Evolutionary conservation across 371 early-diverging fungal genomes (phyloP), one percentile per base, ranked within the genome.

Genomic region (Mucor lusitanicus): DNA sequence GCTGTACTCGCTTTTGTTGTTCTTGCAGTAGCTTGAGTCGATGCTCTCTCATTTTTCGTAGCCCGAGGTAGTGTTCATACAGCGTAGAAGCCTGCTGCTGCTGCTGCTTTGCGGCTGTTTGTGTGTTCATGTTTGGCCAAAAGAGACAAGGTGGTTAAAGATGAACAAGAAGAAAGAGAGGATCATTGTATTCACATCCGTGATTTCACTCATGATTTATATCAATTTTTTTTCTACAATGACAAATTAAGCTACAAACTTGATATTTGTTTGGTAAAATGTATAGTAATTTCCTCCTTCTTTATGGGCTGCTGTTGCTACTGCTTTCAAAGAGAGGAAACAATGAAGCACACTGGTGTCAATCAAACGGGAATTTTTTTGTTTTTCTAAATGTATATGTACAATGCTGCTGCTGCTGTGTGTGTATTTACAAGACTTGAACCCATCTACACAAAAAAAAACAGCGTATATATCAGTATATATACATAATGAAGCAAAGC

Each of bases 1-100:
- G 46, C 28, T 61, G 71, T 0, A 70, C 66, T 33, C 59, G 46
- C 23, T 62, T 62, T 59, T 70, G 71, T 3, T 70, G 63, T 5
- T 50, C 50, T 21, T 66, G 50, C 13, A 70, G 28, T 42, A 13
- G 40, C 11, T 62, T 17, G 1, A 62, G 15, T 9, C 71, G 58
- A 3, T 39, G 40, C 7, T 59, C 53, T 66, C 59, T 48, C 44
- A 66, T 61, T n/a, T 66, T 70, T 27, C 64, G 35, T 27, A 69
- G 32, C 25, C 64, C 59, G 13, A 64, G 23, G 35, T 64, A 69
- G 40, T 59, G 50, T 33, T 59, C 48, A 63, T 68, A 55, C 9
- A 63, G 39, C 3, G 23, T 11, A 25, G 23, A 27, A 17, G 60
- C 53, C 35, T 53, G 53, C 27, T 53, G 53, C 35, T 53, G 53